Evolutionary conservation across 768 basidiomycete genomes (phyloP).

Genomic region (Agaricus sinodeliciosus): DNA sequence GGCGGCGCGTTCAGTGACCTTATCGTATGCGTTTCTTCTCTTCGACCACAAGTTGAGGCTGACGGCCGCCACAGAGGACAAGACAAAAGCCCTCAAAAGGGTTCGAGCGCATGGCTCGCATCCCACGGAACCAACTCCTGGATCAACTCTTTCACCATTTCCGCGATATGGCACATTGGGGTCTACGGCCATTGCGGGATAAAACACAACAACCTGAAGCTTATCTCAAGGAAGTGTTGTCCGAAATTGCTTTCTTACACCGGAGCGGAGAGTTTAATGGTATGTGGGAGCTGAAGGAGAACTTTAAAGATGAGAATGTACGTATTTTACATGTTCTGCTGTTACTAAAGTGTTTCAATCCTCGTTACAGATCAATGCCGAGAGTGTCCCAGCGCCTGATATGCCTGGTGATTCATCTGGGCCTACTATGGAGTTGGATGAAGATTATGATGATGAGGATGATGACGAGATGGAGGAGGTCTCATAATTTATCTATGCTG

Average conservation of each 20-base stretch:
- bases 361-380: constrained; percentile 33
- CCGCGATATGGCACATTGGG: constrained; percentile 76
- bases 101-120: constrained; percentile 87
- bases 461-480: constrained; percentile 73
- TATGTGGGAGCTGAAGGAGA: constrained; percentile 72
- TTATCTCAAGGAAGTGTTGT: constrained; percentile 79
- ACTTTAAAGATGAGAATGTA: constrained; percentile 54
- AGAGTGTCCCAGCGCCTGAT: constrained; percentile 36
- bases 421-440: constrained; percentile 46
- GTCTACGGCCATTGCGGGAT: constrained; percentile 68
- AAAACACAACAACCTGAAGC: constrained; percentile 81
- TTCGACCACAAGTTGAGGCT: constrained; percentile 8
- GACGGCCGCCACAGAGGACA: constrained; percentile 38
- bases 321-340: constrained; percentile 22
- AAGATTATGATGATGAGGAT: constrained; percentile 49
- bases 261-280: constrained; percentile 78
- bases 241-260: constrained; percentile 70
- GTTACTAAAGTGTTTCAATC: constrained; percentile 5
- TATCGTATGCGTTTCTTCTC: constrained; percentile 41
- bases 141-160: constrained; percentile 79
- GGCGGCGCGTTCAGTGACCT: constrained; percentile 56
- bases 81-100: constrained; percentile 66
- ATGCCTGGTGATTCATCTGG: constrained; percentile 18
- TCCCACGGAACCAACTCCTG: constrained; percentile 82
- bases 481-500: constrained; percentile 28